These are phyloP conservation scores for Alternaria burnsii DNA, from an alignment of 2,329 filamentous ascomycete genomes.

Conservation along the genomic window DNA sequence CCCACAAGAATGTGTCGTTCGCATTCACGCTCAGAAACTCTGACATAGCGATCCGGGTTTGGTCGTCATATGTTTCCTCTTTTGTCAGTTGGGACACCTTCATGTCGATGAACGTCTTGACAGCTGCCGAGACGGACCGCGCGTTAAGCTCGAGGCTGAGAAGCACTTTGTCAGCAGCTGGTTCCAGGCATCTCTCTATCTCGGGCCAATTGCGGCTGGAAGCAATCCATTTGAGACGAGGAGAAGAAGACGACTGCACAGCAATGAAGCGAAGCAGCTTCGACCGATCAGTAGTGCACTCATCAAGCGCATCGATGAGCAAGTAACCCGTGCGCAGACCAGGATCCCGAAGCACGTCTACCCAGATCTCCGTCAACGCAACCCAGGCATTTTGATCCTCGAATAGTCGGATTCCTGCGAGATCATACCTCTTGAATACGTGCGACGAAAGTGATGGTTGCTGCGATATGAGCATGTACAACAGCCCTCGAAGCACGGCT, in stretches of 20 bases:
- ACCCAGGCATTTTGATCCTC: no score
- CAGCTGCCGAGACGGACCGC: fast-evolving
- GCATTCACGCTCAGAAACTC: not conserved
- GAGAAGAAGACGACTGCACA: no score
- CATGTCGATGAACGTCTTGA: fast-evolving
- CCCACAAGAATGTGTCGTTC: not conserved
- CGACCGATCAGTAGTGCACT: fast-evolving
- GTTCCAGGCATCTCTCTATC: fast-evolving
- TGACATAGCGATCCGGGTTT: fast-evolving
- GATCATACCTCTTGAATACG: fast-evolving
- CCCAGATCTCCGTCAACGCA: no score
- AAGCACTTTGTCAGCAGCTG: fast-evolving
- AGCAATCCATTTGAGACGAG: no score
- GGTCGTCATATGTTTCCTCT: not conserved
- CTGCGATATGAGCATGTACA: fast-evolving
- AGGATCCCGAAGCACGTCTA: fast-evolving
- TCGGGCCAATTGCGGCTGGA: no score
- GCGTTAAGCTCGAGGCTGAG: not conserved
- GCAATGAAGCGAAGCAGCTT: no score
- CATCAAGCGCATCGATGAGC: no score
- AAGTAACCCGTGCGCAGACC: no score
- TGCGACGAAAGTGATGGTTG: no score
- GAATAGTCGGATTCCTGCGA: no score
- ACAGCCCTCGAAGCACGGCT: no score
- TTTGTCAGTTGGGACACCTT: not conserved